Evolutionary conservation across 1,284 basidiomycete genomes (phyloP).

Genomic region (Volvariella surrecta): DNA sequence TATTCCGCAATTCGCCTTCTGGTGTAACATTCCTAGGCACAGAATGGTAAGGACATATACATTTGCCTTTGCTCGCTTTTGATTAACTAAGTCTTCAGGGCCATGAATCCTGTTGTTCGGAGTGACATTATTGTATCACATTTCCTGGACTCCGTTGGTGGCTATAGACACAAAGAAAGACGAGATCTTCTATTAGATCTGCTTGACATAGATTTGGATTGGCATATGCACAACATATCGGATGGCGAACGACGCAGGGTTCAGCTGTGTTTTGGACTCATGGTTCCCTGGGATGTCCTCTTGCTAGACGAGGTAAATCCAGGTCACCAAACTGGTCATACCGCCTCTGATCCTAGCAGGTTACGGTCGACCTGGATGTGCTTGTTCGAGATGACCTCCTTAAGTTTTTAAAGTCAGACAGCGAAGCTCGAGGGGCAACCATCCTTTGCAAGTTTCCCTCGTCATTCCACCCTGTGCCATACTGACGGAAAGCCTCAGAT

Average conservation of each 20-base stretch:
- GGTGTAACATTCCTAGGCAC: constrained; percentile 90
- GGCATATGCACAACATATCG: constrained; percentile 89
- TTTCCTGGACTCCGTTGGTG: constrained; percentile 94
- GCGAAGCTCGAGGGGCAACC: constrained; percentile 75
- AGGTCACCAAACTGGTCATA: constrained; percentile 4
- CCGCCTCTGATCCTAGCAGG: constrained; percentile 31
- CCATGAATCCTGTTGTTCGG: constrained; percentile 94
- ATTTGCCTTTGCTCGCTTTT: constrained; percentile 1
- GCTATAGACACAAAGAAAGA: constrained; percentile 87
- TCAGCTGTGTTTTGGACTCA: constrained; percentile 95
- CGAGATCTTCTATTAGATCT: constrained; percentile 85
- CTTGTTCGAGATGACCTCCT: constrained; percentile 90
- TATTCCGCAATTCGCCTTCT: constrained; percentile 67
- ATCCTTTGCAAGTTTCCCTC: constrained; percentile 76
- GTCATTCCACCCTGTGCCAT: constrained; percentile 6
- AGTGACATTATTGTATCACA: constrained; percentile 83
- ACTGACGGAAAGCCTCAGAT: constrained; percentile 38
- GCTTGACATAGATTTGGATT: constrained; percentile 90
- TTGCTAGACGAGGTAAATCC: constrained; percentile 80
- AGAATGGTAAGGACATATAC: constrained; percentile 56
- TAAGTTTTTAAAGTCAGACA: constrained; percentile 81
- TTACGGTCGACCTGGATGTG: constrained; percentile 98
- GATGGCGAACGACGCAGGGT: constrained; percentile 92
- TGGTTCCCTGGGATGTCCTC: constrained; percentile 92
- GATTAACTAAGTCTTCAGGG: constrained; percentile 38